These are phyloP conservation scores for Laetiporus sulphureus DNA, from an alignment of 1,284 basidiomycete species.

Conservation along the genomic window DNA sequence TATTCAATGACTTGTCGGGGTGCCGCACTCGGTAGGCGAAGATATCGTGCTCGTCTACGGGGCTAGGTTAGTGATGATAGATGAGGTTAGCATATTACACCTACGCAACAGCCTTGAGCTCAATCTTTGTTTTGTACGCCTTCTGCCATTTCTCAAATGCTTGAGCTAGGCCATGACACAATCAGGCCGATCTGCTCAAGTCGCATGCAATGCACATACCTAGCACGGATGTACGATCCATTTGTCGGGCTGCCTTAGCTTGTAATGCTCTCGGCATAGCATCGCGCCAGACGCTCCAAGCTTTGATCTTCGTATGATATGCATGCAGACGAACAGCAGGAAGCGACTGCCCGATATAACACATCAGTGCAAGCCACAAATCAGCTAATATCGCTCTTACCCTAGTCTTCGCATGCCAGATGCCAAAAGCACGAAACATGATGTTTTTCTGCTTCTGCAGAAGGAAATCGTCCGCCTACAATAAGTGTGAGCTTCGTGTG, in stretches of 20 bases:
- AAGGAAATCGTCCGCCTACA: slow-evolving; percentile 55
- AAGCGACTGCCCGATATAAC: slow-evolving; percentile 41
- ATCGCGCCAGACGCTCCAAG: slow-evolving; percentile 59
- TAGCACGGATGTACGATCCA: slow-evolving; percentile 46
- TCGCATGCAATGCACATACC: slow-evolving; percentile 35
- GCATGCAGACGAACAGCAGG: slow-evolving; percentile 72
- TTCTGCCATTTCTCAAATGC: slow-evolving; percentile 59
- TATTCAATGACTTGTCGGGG: slow-evolving; percentile 16
- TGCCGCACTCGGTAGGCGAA: slow-evolving; percentile 53
- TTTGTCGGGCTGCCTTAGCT: slow-evolving; percentile 57
- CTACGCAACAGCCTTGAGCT: slow-evolving; percentile 76
- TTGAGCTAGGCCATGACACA: slow-evolving; percentile 35
- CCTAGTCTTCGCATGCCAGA: slow-evolving; percentile 69
- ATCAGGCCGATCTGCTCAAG: slow-evolving; percentile 9
- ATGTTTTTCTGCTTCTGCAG: slow-evolving; percentile 51
- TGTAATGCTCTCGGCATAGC: slow-evolving; percentile 64
- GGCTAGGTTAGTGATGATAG: slow-evolving; percentile 11
- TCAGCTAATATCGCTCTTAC: slow-evolving; percentile 30
- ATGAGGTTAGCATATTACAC: slow-evolving; percentile 24
- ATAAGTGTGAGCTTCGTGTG: slow-evolving; percentile 7
- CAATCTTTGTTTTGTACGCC: slow-evolving; percentile 59
- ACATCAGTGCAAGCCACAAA: background rate
- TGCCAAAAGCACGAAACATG: slow-evolving; percentile 57
- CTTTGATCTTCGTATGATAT: slow-evolving; percentile 47
- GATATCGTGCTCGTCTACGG: slow-evolving; percentile 56